These are phyloP conservation scores for Alternaria panax DNA, from an alignment of 2,329 filamentous ascomycete genomes.

Conservation along the genomic window DNA sequence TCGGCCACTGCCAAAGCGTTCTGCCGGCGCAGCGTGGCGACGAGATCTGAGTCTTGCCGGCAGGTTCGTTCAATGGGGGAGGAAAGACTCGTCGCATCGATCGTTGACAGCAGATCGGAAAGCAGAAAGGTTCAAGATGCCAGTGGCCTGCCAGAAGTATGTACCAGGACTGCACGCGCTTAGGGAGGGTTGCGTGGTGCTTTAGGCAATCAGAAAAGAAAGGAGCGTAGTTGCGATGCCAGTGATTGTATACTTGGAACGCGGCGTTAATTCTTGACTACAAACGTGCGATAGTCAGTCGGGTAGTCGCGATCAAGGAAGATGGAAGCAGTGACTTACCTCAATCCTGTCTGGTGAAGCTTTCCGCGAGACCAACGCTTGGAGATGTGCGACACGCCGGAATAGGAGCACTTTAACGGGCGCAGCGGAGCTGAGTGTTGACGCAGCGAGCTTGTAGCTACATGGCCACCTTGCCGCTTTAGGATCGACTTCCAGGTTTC, in stretches of 20 bases:
- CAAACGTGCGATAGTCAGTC: constrained; percentile 56
- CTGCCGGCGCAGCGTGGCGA: constrained; percentile 37
- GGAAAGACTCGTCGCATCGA: constrained; percentile 53
- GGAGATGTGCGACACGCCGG: constrained; percentile 10
- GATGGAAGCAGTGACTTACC: background rate
- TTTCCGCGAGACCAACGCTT: constrained; percentile 7
- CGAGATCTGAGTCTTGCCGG: constrained; percentile 56
- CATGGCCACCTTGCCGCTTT: constrained; percentile 13
- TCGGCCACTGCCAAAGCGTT: constrained; percentile 50
- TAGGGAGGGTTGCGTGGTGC: constrained; percentile 58
- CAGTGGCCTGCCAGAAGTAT: constrained; percentile 65
- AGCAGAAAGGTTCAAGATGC: constrained; percentile 64
- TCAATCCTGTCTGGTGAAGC: constrained; percentile 6
- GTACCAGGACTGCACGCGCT: constrained; percentile 66
- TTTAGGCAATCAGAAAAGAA: constrained; percentile 63
- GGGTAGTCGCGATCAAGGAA: no score
- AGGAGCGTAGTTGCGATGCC: constrained; percentile 60
- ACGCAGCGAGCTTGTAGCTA: constrained; percentile 12
- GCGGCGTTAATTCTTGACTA: constrained; percentile 56
- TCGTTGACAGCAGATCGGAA: constrained; percentile 60
- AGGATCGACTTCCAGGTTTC: background rate
- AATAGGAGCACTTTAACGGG: constrained; percentile 15
- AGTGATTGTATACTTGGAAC: constrained; percentile 62
- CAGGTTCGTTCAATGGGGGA: constrained; percentile 55
- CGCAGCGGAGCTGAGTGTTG: constrained; percentile 14